These are phyloP conservation scores for Endotrypanum monterogeii DNA, from an alignment of 208 protist genomes.

Conservation along the genomic window DNA sequence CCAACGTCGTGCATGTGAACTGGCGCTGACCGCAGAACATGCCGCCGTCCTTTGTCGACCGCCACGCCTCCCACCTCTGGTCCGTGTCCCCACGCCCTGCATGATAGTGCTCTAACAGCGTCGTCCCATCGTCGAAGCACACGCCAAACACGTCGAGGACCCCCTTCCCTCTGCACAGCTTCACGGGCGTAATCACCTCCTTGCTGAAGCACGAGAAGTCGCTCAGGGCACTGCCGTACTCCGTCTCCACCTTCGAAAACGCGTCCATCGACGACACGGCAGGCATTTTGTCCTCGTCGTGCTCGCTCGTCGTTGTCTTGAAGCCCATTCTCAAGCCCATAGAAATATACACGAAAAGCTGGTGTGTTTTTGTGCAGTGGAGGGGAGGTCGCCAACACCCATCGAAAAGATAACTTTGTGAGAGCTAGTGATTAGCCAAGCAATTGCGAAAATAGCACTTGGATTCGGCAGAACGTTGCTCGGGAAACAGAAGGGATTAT, in stretches of 20 bases:
- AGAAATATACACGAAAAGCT: not conserved
- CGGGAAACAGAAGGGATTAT: not conserved
- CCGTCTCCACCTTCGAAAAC: conserved; percentile 54
- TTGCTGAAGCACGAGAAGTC: conserved; percentile 53
- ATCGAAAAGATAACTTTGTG: not conserved
- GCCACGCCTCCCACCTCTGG: conserved; percentile 60
- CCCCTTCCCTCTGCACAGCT: conserved; percentile 40
- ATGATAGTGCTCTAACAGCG: conserved; percentile 53
- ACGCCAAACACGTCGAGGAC: conserved; percentile 64
- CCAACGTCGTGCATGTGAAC: conserved; percentile 56
- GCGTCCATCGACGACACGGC: conserved; percentile 42
- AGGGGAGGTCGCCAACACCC: not conserved
- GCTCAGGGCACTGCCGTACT: conserved; percentile 64
- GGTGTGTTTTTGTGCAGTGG: not conserved
- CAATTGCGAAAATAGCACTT: not conserved
- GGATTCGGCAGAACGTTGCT: not conserved
- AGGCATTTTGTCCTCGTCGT: conserved; percentile 50
- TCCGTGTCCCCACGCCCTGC: conserved; percentile 45
- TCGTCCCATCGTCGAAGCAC: conserved; percentile 58
- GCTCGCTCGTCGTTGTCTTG: conserved; percentile 42
- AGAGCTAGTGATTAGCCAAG: not conserved
- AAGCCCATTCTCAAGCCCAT: conserved; percentile 10
- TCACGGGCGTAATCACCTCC: conserved; percentile 51
- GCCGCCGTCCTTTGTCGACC: conserved; percentile 33
- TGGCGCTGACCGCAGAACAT: conserved; percentile 53